Base-by-base conservation (phyloP, 768 basidiomycete genomes). In the Lentinula boryana region DNA sequence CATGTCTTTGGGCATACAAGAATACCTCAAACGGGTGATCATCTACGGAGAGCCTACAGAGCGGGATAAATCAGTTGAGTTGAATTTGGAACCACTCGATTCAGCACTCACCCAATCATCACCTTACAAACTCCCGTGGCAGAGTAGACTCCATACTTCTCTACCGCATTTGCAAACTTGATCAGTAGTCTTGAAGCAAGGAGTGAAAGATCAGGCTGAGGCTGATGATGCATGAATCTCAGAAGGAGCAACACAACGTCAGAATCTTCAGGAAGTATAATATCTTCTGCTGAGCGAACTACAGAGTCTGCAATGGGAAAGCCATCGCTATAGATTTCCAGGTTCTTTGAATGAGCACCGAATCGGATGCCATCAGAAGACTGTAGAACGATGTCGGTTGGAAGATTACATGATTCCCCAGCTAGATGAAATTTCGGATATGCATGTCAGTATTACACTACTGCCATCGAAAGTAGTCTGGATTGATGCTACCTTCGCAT, bases 281-380 rank as follows among this genome's bases (percentile, higher is more conserved):
- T 48, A 12, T 52, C 52, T 38, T 53, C 59, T 9, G 31, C 2
- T 15, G 57, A 12, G 16, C n/a, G 44, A 21, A 5, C 16, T 2
- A 40, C 18, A 31, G 57, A 58, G 43, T 49, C 23, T 9, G 55
- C 40, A 5, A 18, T 49, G 5, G 61, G 61, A 41, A 62, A 62
- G 9, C 32, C 56, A 36, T 62, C 57, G 57, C 56, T 58, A 23
- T 58, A 62, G 3, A 43, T 23, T 9, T 32, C 46, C 2, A 62
- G 61, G 38, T 58, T 56, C 15, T 21, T 51, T 23, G 33, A 21
- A 44, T 58, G 56, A 12, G 61, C 38, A 23, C 61, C 61, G 31
- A 62, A 59, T 12, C 43, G 44, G 3, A 18, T 43, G 23, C 61
- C 61, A 51, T 62, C 61, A 3, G 57, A 58, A 5, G 61, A 62